Evolutionary conservation across 352 stramenopile species (phyloP), one percentile per base, ranked within the genome.

Genomic region (Aphanomyces stellatus): DNA sequence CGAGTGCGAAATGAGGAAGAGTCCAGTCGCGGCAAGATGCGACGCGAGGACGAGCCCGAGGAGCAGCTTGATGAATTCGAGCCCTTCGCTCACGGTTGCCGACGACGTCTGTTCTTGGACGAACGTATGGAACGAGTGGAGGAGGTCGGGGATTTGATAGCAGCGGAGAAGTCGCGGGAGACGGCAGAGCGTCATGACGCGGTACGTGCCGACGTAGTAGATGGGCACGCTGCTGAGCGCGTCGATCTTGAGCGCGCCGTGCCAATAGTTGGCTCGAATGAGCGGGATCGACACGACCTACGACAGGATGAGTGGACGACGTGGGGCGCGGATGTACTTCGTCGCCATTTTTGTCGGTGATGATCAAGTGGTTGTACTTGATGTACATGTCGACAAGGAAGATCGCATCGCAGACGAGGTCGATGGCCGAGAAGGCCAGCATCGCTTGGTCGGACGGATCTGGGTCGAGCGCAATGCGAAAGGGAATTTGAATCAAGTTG

Each of bases 151-250:
- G 10, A 79, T 33, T 28, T 79, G 69, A 2, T 72, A n/a, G 19
- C 63, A 65, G 2, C 73, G 71, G 1, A 76, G 10, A 5, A 79
- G 22, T 5, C 73, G 71, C 7, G 73, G 73, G 1, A 79, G 25
- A 2, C 73, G 73, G 60, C 62, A 76, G 4, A 69, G 64, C n/a
- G 73, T 79, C 73, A 79, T 79, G 27, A 73, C 8, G 10, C 71
- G 27, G 51, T 71, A 76, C 37, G 76, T 71, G 19, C 73, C 73
- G 27, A 76, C 51, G 62, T 79, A 79, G 40, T 79, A 79, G n/a
- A 76, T 22, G 4, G 73, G 73, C 15, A 75, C 7, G 10, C 69
- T 73, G 1, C 62, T 65, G 5, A 71, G 1, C 2, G 72, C 31
- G 25, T 79, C 73, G 10, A 69, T 57, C 4, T 69, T 41, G 62